Evolutionary conservation across 2,329 filamentous ascomycete genomes (phyloP), one percentile per base, ranked within the genome.

Genomic region (Epichloe sylvatica): DNA sequence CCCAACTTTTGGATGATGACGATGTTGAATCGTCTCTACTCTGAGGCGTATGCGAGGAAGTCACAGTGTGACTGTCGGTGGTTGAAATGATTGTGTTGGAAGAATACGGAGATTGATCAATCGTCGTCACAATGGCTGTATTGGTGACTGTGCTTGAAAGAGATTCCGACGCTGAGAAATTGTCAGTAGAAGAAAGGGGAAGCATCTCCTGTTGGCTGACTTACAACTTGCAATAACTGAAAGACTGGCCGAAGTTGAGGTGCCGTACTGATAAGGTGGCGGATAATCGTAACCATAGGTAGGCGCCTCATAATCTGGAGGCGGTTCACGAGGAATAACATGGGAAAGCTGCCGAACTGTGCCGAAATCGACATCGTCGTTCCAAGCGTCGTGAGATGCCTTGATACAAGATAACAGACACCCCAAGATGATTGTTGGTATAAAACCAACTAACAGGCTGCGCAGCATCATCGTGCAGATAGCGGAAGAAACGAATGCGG

Each of bases 251-350:
- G 38, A 48, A n/a, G 41, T 46, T 9, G 54, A 52, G 21, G 51
- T 54, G 13, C 51, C 55, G 19, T 54, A 52, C 36, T 51, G 49
- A 41, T 58, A 58, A 6, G 56, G 54, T 47, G 56, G 54, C 11
- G 52, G 52, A 39, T 51, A 49, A 3, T 53, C 52, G 42, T 57
- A 56, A 38, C 38, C 43, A 25, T 55, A 53, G 34, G 42, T 52
- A 23, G 56, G 54, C 25, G 55, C 53, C 9, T 49, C 50, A 45
- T 58, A 53, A n/a, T 52, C 42, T 2, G 43, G 47, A 30, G 45
- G 52, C 17, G 39, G 25, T 34, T 52, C 51, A 39, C 51, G 45
- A 50, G 43, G 43, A 41, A 51, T 47, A 40, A 52, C 35, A 21
- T 45, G 19, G 5, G 37, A 36, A 13, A 46, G n/a, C 17, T 21